phyloP scores from a whole-genome alignment of 441 rosid genomes.

The Mallotus japonicus region DNA sequence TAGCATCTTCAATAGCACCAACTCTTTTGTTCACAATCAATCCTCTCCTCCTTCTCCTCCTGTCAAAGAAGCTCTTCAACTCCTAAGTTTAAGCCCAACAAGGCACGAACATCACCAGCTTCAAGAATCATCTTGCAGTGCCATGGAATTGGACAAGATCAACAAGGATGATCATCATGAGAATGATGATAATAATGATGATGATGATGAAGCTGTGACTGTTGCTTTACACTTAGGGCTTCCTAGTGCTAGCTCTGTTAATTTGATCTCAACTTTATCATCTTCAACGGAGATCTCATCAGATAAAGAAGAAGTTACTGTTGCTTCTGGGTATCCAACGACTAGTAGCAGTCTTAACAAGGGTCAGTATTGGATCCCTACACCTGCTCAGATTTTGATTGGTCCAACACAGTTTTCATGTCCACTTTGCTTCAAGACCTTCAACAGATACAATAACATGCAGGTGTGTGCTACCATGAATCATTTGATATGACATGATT shows the following conservation, averaged over 20 bases:
- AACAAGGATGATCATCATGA: slow-evolving; percentile 27
- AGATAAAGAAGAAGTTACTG: slow-evolving; percentile 37
- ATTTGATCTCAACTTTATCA: slow-evolving; percentile 38
- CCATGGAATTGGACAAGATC: slow-evolving; percentile 43
- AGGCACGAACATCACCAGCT: slow-evolving; percentile 33
- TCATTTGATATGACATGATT: neutral
- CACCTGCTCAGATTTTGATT: slow-evolving; percentile 77
- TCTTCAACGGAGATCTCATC: slow-evolving; percentile 36
- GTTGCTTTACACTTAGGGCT: slow-evolving; percentile 72
- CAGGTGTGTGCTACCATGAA: slow-evolving; percentile 44
- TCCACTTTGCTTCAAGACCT: slow-evolving; percentile 84
- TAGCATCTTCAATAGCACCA: slow-evolving; percentile 18
- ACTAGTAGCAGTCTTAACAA: slow-evolving; percentile 43
- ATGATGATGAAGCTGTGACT: slow-evolving; percentile 36
- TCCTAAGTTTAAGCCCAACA: slow-evolving; percentile 59
- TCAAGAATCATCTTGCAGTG: slow-evolving; percentile 18
- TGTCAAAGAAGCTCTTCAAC: slow-evolving; percentile 64
- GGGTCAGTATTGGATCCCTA: slow-evolving; percentile 87
- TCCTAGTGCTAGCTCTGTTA: slow-evolving; percentile 40
- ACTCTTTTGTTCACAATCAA: slow-evolving; percentile 22
- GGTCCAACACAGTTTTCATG: slow-evolving; percentile 85
- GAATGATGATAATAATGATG: slow-evolving; percentile 10
- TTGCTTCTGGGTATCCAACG: slow-evolving; percentile 27
- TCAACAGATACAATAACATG: slow-evolving; percentile 90
- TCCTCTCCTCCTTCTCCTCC: slow-evolving; percentile 59